These are phyloP conservation scores for Exsudoporus frostii DNA, from an alignment of 768 basidiomycete species.

Conservation along the genomic window DNA sequence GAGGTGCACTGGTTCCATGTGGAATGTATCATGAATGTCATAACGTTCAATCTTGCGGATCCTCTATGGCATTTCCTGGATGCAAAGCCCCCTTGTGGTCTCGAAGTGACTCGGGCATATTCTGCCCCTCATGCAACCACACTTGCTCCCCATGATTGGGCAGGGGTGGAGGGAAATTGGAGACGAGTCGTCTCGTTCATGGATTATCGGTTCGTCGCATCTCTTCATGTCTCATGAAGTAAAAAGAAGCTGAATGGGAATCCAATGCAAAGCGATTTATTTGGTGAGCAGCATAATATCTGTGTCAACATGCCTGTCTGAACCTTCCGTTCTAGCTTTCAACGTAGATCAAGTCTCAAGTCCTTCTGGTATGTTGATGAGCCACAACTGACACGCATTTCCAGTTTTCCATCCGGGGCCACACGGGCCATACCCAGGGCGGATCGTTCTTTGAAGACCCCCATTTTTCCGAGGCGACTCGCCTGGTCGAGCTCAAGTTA, in stretches of 20 bases:
- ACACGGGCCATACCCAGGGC: conserved; percentile 18
- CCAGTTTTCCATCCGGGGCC: conserved; percentile 21
- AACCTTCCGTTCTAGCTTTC: conserved; percentile 37
- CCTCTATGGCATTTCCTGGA: conserved; percentile 34
- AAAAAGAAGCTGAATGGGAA: conserved; percentile 23
- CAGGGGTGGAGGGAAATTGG: conserved; percentile 75
- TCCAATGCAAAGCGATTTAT: conserved; percentile 19
- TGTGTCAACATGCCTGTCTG: neutral
- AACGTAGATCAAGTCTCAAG: conserved; percentile 38
- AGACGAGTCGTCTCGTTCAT: conserved; percentile 71
- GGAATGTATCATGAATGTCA: conserved; percentile 54
- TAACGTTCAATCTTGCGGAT: conserved; percentile 51
- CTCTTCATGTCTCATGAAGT: conserved; percentile 17
- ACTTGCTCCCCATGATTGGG: conserved; percentile 54
- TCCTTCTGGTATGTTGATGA: neutral
- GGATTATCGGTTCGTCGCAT: conserved; percentile 61
- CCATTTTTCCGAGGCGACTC: conserved; percentile 61
- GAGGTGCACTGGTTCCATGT: conserved; percentile 62
- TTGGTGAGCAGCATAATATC: conserved; percentile 14
- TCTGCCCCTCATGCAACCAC: conserved; percentile 46
- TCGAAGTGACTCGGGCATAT: conserved; percentile 51
- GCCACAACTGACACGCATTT: conserved; percentile 2
- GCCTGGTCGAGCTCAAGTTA: conserved; percentile 57
- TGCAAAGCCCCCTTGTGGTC: conserved; percentile 46
- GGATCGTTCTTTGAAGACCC: conserved; percentile 47